Percentiles rank a stretch among this genome's conserved stretches.
These are phyloP conservation scores for Magnaporthiopsis poae DNA, from an alignment of 2,329 filamentous ascomycete species.

Conservation along the genomic window DNA sequence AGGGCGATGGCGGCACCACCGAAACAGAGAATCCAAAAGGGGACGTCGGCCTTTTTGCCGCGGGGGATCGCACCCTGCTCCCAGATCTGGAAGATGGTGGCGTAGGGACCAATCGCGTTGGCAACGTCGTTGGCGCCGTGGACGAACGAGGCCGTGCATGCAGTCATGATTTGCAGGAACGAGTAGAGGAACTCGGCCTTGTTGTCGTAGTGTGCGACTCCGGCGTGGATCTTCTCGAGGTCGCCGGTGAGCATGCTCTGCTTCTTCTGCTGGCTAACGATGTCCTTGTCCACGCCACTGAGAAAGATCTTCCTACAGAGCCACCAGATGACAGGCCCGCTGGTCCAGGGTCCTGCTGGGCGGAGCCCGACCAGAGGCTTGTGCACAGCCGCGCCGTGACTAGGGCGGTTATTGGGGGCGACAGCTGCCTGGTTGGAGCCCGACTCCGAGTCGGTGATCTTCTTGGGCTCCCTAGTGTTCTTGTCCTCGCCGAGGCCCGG, in stretches of 20 bases:
- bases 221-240: conserved; percentile 45
- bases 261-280: conserved; percentile 27
- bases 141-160: conserved; percentile 52
- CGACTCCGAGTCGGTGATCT: conserved; percentile 7
- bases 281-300: conserved; percentile 35
- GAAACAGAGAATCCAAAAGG: conserved; percentile 46
- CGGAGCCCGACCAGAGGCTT: conserved; percentile 26
- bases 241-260: conserved; percentile 38
- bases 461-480: neutral
- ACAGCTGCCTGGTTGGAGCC: conserved; percentile 18
- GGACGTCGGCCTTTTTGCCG: conserved; percentile 37
- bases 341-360: conserved; percentile 34
- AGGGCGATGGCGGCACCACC: conserved; percentile 28
- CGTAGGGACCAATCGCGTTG: conserved; percentile 54
- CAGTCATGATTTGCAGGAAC: conserved; percentile 51
- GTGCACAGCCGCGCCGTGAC: conserved; percentile 11
- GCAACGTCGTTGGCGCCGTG: conserved; percentile 59
- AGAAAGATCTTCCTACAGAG: conserved; percentile 35
- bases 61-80: conserved; percentile 30
- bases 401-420: conserved; percentile 8
- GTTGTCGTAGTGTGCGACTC: conserved; percentile 52
- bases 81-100: conserved; percentile 55
- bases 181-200: conserved; percentile 51
- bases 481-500: conserved; percentile 14
- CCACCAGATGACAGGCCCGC: conserved; percentile 32